Conservation (phyloP, 2,329 filamentous ascomycete genomes). For the Cladosporium colombiae region DNA sequence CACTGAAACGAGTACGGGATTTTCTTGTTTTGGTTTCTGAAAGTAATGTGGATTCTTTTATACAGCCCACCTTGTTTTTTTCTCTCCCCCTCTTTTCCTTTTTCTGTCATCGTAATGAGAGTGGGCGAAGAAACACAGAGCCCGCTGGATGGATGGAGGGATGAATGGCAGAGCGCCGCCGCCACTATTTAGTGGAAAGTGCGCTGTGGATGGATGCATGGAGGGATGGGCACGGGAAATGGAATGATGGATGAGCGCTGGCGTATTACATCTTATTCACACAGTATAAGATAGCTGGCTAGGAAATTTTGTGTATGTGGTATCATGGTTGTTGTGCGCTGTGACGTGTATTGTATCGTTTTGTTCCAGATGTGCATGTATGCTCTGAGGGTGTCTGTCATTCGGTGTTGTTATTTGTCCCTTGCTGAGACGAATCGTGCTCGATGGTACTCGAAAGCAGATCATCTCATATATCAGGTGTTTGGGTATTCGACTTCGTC, state of each 20-base stretch:
- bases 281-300: conserved; percentile 2
- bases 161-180: not conserved
- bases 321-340: not conserved
- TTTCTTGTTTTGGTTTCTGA: not conserved
- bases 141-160: not conserved
- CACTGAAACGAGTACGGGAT: no score
- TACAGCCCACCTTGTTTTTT: not conserved
- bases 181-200: not conserved
- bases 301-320: not conserved
- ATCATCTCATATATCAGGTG: no score
- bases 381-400: no score
- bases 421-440: no score
- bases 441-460: no score
- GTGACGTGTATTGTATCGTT: no score
- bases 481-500: no score
- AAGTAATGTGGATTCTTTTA: conserved; percentile 4
- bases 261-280: not conserved
- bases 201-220: not conserved
- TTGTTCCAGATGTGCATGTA: no score
- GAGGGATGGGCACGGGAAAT: not conserved
- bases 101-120: not conserved
- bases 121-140: not conserved
- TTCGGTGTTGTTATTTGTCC: no score
- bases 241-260: not conserved
- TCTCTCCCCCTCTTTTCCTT: not conserved